These are phyloP conservation scores for Hymenoscyphus fructigenus DNA, from an alignment of 2,329 filamentous ascomycete genomes.

Conservation along the genomic window DNA sequence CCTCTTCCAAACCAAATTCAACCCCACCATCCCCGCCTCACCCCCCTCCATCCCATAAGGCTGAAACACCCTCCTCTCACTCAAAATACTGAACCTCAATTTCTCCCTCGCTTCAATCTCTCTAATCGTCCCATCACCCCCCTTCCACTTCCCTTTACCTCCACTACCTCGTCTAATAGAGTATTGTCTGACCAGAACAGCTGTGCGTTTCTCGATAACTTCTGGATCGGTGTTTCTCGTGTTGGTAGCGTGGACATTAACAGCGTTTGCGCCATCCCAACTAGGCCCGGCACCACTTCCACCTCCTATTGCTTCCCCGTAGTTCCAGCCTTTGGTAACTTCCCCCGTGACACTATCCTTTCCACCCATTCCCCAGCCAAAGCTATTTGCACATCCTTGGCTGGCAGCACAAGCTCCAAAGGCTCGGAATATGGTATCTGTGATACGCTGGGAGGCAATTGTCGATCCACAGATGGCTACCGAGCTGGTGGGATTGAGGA, in stretches of 20 bases:
- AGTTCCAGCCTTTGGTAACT: conserved; percentile 71
- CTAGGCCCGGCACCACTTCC: conserved; percentile 69
- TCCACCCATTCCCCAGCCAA: conserved; percentile 62
- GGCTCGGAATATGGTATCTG: conserved; percentile 75
- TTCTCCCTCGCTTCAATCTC: conserved; percentile 55
- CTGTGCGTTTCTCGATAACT: conserved; percentile 73
- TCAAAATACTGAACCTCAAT: conserved; percentile 36
- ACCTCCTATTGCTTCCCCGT: conserved; percentile 81
- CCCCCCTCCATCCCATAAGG: conserved; percentile 81
- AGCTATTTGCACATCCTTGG: conserved; percentile 71
- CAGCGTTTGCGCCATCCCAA: conserved; percentile 71
- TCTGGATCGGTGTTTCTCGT: conserved; percentile 81
- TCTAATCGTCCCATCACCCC: conserved; percentile 71
- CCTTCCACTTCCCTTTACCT: conserved; percentile 62
- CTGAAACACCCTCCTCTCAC: conserved; percentile 67
- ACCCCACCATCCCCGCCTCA: conserved; percentile 58
- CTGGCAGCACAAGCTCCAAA: conserved; percentile 75
- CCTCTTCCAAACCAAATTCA: conserved; percentile 37
- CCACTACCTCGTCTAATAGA: conserved; percentile 60
- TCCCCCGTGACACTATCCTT: conserved; percentile 39
- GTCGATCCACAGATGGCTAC: conserved; percentile 82
- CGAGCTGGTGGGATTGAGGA: conserved; percentile 71
- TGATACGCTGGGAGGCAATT: conserved; percentile 73
- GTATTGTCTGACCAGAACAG: conserved; percentile 69
- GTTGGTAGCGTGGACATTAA: conserved; percentile 86